phyloP scores from a whole-genome alignment of 352 stramenopile species.

The Plasmopara viticola region DNA sequence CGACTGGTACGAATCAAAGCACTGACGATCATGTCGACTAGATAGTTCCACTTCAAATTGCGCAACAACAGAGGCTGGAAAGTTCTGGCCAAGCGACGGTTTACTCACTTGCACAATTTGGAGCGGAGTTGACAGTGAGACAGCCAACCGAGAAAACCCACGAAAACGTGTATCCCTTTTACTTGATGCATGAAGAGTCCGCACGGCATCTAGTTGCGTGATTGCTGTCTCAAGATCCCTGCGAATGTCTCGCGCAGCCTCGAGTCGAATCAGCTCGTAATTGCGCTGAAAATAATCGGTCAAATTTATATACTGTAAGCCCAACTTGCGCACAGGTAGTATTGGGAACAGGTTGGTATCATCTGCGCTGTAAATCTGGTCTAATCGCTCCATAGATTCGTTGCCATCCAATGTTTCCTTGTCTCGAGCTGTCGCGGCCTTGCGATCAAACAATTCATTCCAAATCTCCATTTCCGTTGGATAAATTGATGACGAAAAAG shows the following conservation, averaged over 20 bases:
- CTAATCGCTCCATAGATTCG: conserved; percentile 7
- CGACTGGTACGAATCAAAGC: conserved; percentile 88
- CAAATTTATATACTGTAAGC: conserved; percentile 92
- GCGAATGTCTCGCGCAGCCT: conserved; percentile 84
- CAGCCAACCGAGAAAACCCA: conserved; percentile 39
- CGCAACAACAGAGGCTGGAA: conserved; percentile 76
- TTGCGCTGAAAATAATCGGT: conserved; percentile 92
- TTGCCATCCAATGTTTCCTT: conserved; percentile 5
- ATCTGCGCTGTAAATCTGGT: conserved; percentile 34
- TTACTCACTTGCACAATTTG: conserved; percentile 83
- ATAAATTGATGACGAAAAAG: conserved; percentile 33
- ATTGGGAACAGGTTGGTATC: conserved; percentile 37
- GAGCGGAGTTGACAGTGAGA: conserved; percentile 30
- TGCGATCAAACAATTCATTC: conserved; percentile 45
- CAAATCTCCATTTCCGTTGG: conserved; percentile 89
- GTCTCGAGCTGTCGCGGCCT: background rate
- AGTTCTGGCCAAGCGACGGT: conserved; percentile 84
- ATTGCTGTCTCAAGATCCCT: conserved; percentile 85
- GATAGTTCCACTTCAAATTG: conserved; percentile 87
- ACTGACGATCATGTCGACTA: conserved; percentile 29
- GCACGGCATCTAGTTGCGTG: conserved; percentile 48
- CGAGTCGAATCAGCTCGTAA: conserved; percentile 87
- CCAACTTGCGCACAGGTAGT: conserved; percentile 92
- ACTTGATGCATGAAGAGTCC: conserved; percentile 31
- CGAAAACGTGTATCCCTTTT: conserved; percentile 54